Evolutionary conservation across 768 basidiomycete genomes (phyloP), one percentile per base, ranked within the genome.

Genomic region (Leccinum ochraceum): DNA sequence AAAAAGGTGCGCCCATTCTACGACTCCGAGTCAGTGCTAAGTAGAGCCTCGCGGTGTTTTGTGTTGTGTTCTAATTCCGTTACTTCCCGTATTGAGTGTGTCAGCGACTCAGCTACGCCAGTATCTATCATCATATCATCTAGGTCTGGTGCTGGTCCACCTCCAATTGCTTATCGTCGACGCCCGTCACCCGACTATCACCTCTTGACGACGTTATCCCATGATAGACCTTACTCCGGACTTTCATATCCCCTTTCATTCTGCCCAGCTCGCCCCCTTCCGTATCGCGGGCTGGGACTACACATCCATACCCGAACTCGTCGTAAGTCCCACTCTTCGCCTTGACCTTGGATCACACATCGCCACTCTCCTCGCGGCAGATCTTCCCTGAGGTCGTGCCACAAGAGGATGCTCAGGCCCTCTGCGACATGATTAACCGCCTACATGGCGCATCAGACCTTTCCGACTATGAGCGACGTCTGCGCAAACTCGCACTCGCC

Each of bases 201-300:
- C 55, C 22, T 58, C 60, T 57, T 49, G 13, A 56, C 44, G 42
- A 7, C 42, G 3, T 22, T 32, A 3, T 32, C 30, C 3, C 30
- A 65, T 26, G 44, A 69, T 73, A 65, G 67, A 66, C 56, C 54
- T 62, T 42, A 69, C 63, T 32, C 26, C 60, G 7, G 65, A 62
- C 42, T 73, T 73, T 50, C 69, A 26, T 14, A 61, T 73, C 39
- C 73, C 71, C 22, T 75, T 71, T 7, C 72, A 73, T 51, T 69
- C 67, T 7, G 57, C 66, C 17, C 71, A 70, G 56, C 71, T 73
- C 22, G 73, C 72, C 0, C 72, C 72, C 13, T 54, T 66, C 2
- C 66, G 66, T 14, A 64, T 75, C 30, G 16, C 60, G 7, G 69
- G 71, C 22, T 73, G 72, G 72, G 64, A 71, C 54, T 73, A 73